phyloP scores from a whole-genome alignment of 169 alveolate genomes.

The Plasmodium falciparum region DNA sequence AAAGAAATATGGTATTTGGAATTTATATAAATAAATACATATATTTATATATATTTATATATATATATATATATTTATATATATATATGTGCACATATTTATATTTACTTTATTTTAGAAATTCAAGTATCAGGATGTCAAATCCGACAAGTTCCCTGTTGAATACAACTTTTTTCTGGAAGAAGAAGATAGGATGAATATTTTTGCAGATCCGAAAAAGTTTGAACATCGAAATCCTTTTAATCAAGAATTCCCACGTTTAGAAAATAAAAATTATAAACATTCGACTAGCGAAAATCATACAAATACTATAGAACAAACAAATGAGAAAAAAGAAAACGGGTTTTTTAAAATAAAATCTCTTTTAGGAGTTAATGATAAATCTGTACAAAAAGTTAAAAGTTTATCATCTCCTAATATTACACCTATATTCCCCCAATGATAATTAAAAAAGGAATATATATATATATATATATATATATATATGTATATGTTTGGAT shows the following conservation, averaged over 20 bases:
- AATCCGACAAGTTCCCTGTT: slow-evolving; percentile 18
- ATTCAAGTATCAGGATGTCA: slow-evolving; percentile 23
- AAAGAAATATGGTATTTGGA: too few relatives aligned
- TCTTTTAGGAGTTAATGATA: slow-evolving; percentile 41
- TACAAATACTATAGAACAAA: background rate
- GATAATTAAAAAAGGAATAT: background rate
- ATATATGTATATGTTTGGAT: too few relatives aligned
- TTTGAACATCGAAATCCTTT: slow-evolving; percentile 18
- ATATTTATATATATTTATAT: background rate
- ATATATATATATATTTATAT: background rate
- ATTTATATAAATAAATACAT: background rate
- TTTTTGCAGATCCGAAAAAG: slow-evolving; percentile 42
- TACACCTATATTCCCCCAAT: slow-evolving; percentile 52
- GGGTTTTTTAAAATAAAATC: slow-evolving; percentile 42
- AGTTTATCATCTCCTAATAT: slow-evolving; percentile 4
- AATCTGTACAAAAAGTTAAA: slow-evolving; percentile 6
- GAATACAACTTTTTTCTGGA: slow-evolving; percentile 65
- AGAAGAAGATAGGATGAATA: slow-evolving; percentile 65
- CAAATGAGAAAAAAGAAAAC: slow-evolving; percentile 35
- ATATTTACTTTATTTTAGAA: slow-evolving; percentile 9
- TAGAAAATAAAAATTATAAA: slow-evolving; percentile 37
- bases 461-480: too few relatives aligned
- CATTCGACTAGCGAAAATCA: background rate
- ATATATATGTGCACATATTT: background rate
- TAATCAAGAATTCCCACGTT: background rate